phyloP scores from a whole-genome alignment of 2,329 filamentous ascomycete species.

The Phialophora expanda region DNA sequence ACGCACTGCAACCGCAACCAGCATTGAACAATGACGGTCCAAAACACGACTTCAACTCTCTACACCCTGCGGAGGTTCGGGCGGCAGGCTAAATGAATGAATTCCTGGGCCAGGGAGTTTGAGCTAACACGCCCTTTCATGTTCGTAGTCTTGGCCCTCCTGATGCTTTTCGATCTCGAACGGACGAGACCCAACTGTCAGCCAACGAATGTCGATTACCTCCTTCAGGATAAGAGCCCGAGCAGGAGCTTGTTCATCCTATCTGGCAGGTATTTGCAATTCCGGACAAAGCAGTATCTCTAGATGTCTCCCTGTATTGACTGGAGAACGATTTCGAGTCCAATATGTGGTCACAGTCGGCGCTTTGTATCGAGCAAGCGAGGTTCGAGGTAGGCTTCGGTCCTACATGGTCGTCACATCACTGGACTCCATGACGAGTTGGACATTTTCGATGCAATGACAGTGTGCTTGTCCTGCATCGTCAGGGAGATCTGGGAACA shows the following conservation, averaged over 20 bases:
- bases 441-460: neutral
- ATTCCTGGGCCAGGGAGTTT: neutral
- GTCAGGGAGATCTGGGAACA: neutral
- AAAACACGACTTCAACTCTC: neutral
- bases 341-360: neutral
- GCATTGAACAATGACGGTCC: neutral
- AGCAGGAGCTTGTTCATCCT: neutral
- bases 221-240: neutral
- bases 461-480: neutral
- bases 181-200: neutral
- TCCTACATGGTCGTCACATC: neutral
- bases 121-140: neutral
- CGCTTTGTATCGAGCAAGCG: neutral
- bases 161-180: neutral
- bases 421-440: neutral
- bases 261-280: neutral
- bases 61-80: neutral
- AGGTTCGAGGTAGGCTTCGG: neutral
- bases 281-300: neutral
- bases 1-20: neutral
- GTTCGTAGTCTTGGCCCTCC: neutral
- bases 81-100: neutral
- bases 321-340: neutral
- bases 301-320: neutral
- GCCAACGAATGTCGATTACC: neutral